Conservation (phyloP, 2,329 filamentous ascomycete species). For the Ceratocystis variospora region DNA sequence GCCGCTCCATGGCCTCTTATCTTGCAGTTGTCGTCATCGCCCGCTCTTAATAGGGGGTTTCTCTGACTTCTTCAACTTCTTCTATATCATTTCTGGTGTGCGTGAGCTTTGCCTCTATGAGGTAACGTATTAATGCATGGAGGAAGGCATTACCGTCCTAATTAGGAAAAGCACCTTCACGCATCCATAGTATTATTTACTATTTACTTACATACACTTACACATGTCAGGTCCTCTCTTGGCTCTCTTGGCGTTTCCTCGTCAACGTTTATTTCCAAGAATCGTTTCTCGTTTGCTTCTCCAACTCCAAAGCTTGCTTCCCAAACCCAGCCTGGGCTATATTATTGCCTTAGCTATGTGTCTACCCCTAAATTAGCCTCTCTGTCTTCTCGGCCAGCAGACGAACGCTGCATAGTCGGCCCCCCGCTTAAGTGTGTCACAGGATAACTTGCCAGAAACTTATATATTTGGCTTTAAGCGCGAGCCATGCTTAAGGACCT, state of each 20-base stretch:
- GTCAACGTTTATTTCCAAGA: background rate
- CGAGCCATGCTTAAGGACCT: background rate
- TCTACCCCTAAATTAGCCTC: background rate
- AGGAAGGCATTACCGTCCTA: background rate
- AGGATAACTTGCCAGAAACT: background rate
- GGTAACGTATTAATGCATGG: background rate
- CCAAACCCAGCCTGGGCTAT: too few species aligned
- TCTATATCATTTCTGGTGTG: background rate
- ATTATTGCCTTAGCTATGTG: too few species aligned
- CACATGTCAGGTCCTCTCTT: conserved; percentile 3
- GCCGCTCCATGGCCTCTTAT: background rate
- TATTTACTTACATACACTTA: background rate
- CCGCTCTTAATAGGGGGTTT: background rate
- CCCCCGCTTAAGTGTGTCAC: conserved; percentile 1
- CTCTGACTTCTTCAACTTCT: background rate
- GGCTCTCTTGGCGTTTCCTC: background rate
- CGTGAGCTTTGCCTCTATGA: background rate
- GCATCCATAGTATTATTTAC: background rate
- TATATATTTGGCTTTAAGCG: background rate
- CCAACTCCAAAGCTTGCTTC: background rate
- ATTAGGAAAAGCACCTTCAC: background rate
- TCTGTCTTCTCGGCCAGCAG: background rate
- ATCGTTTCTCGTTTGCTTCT: background rate
- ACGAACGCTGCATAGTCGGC: background rate
- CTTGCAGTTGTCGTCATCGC: background rate